Evolutionary conservation across 192 early-diverging fungal genomes (phyloP).

Genomic region (Geosiphon pyriformis): DNA sequence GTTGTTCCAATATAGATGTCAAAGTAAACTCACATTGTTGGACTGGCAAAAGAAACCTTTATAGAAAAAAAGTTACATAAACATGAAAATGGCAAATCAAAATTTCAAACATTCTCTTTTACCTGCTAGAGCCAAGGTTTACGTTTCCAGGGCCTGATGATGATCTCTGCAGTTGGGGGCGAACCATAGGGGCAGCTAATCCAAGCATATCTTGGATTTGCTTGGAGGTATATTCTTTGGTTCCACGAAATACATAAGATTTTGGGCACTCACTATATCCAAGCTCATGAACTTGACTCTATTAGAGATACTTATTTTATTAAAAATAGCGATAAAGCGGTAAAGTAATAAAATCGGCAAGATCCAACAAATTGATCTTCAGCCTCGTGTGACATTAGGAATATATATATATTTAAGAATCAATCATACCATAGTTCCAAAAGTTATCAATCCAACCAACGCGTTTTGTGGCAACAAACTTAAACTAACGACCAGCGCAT

Average conservation of each 20-base stretch:
- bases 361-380: too few species aligned
- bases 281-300: slow-evolving; percentile 95
- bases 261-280: slow-evolving; percentile 95
- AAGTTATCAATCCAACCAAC: slow-evolving; percentile 94
- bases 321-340: too few species aligned
- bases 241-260: slow-evolving; percentile 94
- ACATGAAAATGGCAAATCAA: neutral
- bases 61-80: neutral
- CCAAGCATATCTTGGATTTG: slow-evolving; percentile 99
- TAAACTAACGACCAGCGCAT: slow-evolving; percentile 83
- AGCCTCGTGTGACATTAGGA: too few species aligned
- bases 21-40: slow-evolving; percentile 95
- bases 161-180: slow-evolving; percentile 42
- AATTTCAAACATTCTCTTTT: neutral
- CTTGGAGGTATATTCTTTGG: slow-evolving; percentile 91
- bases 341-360: too few species aligned
- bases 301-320: too few species aligned
- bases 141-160: slow-evolving; percentile 28
- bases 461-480: slow-evolving; percentile 89
- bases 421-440: slow-evolving; percentile 94
- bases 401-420: too few species aligned
- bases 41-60: slow-evolving; percentile 83
- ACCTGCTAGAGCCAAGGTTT: slow-evolving; percentile 11
- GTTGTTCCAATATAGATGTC: slow-evolving; percentile 89
- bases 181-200: slow-evolving; percentile 44